These are phyloP conservation scores for Phytomonas serpens DNA, from an alignment of 208 protist genomes.

Conservation along the genomic window DNA sequence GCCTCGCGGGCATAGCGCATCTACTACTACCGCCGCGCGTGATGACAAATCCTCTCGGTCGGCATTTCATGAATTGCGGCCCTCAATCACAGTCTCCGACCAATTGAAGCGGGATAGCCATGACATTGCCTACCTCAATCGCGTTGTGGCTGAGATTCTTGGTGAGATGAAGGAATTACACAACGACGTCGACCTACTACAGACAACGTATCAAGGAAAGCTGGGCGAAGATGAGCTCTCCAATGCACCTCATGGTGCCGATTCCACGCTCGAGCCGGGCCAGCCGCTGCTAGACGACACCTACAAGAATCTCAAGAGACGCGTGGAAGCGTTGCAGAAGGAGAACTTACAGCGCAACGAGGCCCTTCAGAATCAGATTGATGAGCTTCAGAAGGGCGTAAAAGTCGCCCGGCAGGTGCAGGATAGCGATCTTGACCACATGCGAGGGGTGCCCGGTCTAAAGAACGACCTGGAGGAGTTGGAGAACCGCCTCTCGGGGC, in stretches of 20 bases:
- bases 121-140: constrained; percentile 82
- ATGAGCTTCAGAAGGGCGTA: constrained; percentile 28
- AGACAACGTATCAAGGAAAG: constrained; percentile 14
- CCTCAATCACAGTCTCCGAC: constrained; percentile 28
- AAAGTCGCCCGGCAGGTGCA: constrained; percentile 21
- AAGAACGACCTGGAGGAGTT: constrained; percentile 28
- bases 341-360: constrained; percentile 19
- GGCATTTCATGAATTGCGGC: constrained; percentile 9
- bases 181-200: constrained; percentile 59
- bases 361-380: constrained; percentile 24
- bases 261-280: no score
- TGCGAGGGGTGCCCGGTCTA: constrained; percentile 16
- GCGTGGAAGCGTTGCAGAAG: constrained; percentile 21
- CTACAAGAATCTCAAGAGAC: constrained; percentile 19
- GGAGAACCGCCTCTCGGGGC: constrained; percentile 33
- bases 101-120: constrained; percentile 51
- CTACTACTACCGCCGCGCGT: background rate
- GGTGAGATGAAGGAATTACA: constrained; percentile 75
- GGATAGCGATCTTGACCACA: constrained; percentile 31
- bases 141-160: constrained; percentile 86
- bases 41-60: constrained; percentile 2
- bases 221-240: background rate
- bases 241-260: constrained; percentile 13
- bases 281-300: no score
- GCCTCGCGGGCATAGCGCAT: constrained; percentile 16